Base-by-base conservation (phyloP, 352 stramenopile genomes). In the Globisporangium viniferum region DNA sequence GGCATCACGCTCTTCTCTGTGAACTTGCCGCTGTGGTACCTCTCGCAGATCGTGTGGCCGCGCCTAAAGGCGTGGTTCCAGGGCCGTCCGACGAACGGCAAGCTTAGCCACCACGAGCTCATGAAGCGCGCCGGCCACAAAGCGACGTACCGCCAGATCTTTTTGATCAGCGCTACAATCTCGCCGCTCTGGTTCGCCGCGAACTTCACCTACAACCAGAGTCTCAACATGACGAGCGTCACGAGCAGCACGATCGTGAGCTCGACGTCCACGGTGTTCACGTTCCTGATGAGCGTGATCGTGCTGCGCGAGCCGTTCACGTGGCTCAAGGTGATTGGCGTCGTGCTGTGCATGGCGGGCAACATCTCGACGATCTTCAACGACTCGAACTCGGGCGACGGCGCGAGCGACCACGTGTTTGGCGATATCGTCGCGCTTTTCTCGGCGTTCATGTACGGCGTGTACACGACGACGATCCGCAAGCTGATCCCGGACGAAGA, bases 231-330 rank as follows among this genome's bases (percentile, higher is more conserved):
- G 70, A 98, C 94, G 8, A 91, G 89, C 59, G 96, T 99, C 60
- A 98, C 94, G 46, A 98, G 89, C 71, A 97, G 82, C 64, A 99
- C 97, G 22, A 97, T 99, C 33, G 87, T 99, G 62, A 95, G 86
- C 59, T 92, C 89, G 22, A 98, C 94, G 14, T 97, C 93, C 20
- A 95, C 88, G 12, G 81, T 98, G 22, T 99, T 98, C 75, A 98
- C 95, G 29, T 95, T 98, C 72, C 64, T 92, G 9, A 88, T 98
- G 68, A 92, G 88, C 33, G 74, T 98, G 9, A 82, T 81, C 64
- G 82, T 81, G 62, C 76, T 92, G 27, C 86, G 93, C 64, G 93
- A 98, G 73, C 77, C 69, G 24, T 94, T 97, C 68, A 88, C 78
- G 57, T 89, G 72, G 70, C 62, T 77, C 36, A 98, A 98, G 74